phyloP scores from a whole-genome alignment of 257 asterid genomes.

The Craterostigma plantagineum region DNA sequence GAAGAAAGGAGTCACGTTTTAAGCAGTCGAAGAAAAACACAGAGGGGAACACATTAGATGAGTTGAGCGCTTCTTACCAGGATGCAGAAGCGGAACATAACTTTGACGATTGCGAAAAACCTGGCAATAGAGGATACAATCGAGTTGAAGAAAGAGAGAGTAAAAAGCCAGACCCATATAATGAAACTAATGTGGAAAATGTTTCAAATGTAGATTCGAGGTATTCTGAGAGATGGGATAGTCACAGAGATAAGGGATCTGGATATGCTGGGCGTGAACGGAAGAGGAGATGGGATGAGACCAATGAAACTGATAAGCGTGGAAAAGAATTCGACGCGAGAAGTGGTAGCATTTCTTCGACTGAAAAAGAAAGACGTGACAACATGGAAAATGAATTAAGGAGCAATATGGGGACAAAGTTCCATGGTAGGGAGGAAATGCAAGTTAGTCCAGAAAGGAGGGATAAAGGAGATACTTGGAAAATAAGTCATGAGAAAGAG shows the following conservation, averaged over 20 bases:
- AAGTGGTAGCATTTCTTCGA: no score
- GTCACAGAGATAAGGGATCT: constrained; percentile 37
- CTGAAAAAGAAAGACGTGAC: no score
- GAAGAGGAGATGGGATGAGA: constrained; percentile 75
- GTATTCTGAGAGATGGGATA: constrained; percentile 37
- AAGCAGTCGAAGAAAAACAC: constrained; percentile 46
- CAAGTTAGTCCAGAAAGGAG: constrained; percentile 44
- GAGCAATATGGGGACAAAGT: no score
- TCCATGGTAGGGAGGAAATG: no score
- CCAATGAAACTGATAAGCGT: constrained; percentile 19
- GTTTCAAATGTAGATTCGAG: constrained; percentile 25
- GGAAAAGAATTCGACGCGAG: no score
- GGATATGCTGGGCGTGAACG: constrained; percentile 33
- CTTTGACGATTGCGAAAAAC: constrained; percentile 31
- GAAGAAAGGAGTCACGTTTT: constrained; percentile 37
- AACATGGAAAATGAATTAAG: no score
- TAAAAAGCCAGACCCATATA: no score
- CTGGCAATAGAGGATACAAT: no score
- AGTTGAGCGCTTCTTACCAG: constrained; percentile 66
- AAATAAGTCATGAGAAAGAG: constrained; percentile 72
- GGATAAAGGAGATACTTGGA: constrained; percentile 69
- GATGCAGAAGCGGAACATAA: constrained; percentile 69
- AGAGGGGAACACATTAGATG: constrained; percentile 68
- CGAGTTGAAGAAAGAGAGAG: no score
- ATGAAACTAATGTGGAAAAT: constrained; percentile 32